Evolutionary conservation across 371 early-diverging fungal species (phyloP).

Genomic region (Funneliformis caledonium): DNA sequence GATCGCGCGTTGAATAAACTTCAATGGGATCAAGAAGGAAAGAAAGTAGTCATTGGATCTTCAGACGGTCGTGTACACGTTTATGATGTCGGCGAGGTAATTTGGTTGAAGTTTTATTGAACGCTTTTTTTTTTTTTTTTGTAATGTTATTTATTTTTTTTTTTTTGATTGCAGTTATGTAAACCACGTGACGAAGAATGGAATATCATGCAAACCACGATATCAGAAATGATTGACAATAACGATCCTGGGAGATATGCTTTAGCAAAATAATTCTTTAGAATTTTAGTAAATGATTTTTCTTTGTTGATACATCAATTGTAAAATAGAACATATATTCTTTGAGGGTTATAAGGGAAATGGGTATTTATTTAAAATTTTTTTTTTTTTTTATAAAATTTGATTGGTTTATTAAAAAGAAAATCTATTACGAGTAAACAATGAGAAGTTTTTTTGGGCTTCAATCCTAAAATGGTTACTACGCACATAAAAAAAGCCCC

Average conservation of each 20-base stretch:
- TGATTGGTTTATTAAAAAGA: no score
- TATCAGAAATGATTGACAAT: conserved; percentile 23
- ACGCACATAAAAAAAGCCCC: no score
- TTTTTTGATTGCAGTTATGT: conserved; percentile 1
- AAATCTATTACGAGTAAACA: no score
- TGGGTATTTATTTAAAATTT: background rate
- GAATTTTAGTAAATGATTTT: background rate
- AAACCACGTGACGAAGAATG: conserved; percentile 28
- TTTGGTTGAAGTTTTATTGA: background rate
- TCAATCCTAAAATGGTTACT: no score
- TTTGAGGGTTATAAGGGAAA: background rate
- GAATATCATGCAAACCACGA: conserved; percentile 21
- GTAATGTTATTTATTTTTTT: background rate
- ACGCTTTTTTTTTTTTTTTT: no score
- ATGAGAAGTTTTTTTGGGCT: no score
- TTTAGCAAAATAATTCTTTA: background rate
- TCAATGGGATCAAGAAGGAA: conserved; percentile 90
- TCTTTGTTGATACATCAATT: background rate
- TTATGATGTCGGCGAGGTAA: conserved; percentile 90
- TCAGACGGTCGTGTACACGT: conserved; percentile 87
- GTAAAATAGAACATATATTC: background rate
- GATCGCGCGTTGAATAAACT: conserved; percentile 87
- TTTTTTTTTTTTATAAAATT: no score
- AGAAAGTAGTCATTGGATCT: conserved; percentile 79
- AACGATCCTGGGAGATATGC: background rate